phyloP scores from a whole-genome alignment of 305 asterid genomes.

The Solanum hybrid region DNA sequence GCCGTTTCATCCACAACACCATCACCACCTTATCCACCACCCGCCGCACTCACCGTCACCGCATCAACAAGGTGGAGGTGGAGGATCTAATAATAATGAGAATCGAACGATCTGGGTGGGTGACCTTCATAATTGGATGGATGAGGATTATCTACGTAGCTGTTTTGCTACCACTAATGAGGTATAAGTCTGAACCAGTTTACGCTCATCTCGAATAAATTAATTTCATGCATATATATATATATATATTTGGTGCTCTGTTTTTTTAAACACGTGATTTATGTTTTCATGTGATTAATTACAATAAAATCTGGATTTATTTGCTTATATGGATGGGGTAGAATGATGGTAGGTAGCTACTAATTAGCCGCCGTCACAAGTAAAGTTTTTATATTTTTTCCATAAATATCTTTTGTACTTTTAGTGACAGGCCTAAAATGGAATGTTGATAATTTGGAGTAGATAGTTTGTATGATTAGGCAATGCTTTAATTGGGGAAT shows the following conservation, averaged over 20 bases:
- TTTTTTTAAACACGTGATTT: not conserved
- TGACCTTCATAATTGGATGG: conserved; percentile 89
- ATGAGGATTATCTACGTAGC: conserved; percentile 84
- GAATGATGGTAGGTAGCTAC: not conserved
- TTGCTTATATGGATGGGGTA: not conserved
- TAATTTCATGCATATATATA: not conserved
- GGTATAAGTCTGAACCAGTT: conserved; percentile 19
- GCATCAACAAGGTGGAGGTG: conserved; percentile 16
- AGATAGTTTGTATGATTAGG: not conserved
- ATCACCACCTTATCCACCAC: conserved; percentile 12
- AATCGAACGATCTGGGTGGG: conserved; percentile 97
- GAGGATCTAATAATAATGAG: conserved; percentile 55
- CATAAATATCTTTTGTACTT: not conserved
- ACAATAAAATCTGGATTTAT: not conserved
- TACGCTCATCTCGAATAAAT: not conserved
- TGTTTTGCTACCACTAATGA: conserved; percentile 83
- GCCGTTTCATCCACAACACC: conserved; percentile 54
- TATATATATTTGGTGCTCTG: not conserved
- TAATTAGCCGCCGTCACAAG: not conserved
- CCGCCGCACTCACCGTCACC: conserved; percentile 24
- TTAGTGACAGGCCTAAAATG: not conserved
- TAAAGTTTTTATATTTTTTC: not conserved
- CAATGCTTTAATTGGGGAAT: not conserved
- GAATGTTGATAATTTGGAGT: not conserved
- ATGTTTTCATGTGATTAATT: not conserved